Evolutionary conservation across 2,329 filamentous ascomycete genomes (phyloP).

Genomic region (Ceratocystis harringtonii): DNA sequence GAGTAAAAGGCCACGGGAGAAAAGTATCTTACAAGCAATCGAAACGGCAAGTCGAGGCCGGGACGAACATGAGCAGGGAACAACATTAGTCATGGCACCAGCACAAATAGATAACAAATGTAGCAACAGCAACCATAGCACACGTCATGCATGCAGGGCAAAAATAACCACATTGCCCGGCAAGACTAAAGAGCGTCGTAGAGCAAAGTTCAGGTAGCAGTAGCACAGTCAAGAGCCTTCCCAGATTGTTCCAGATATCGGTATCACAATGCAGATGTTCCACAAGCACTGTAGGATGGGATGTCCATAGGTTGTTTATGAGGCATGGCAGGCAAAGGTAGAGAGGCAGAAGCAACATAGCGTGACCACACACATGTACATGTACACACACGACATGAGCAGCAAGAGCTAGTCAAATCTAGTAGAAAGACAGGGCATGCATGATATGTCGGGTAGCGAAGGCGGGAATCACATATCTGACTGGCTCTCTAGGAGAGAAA

Average conservation of each 20-base stretch:
- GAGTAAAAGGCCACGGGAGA: too few species aligned
- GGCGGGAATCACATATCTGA: neutral
- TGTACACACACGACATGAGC: neutral
- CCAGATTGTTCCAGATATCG: too few species aligned
- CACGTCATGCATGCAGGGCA: neutral
- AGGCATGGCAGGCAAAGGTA: neutral
- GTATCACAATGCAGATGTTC: constrained; percentile 1
- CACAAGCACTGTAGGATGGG: neutral
- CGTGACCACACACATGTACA: neutral
- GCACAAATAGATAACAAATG: constrained; percentile 2
- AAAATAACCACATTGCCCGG: neutral
- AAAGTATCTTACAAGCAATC: neutral
- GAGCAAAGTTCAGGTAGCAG: neutral
- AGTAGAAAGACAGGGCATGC: constrained; percentile 1
- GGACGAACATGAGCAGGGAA: neutral
- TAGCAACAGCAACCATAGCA: constrained; percentile 5
- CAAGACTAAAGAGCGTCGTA: neutral
- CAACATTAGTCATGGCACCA: constrained; percentile 2
- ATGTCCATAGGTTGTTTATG: neutral
- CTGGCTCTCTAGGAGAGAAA: neutral
- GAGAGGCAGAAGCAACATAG: neutral
- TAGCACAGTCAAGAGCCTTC: neutral
- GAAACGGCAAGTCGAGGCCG: neutral
- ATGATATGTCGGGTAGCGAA: neutral
- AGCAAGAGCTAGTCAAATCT: constrained; percentile 3